Conservation (phyloP, 768 basidiomycete genomes). For the Amanita muscaria region DNA sequence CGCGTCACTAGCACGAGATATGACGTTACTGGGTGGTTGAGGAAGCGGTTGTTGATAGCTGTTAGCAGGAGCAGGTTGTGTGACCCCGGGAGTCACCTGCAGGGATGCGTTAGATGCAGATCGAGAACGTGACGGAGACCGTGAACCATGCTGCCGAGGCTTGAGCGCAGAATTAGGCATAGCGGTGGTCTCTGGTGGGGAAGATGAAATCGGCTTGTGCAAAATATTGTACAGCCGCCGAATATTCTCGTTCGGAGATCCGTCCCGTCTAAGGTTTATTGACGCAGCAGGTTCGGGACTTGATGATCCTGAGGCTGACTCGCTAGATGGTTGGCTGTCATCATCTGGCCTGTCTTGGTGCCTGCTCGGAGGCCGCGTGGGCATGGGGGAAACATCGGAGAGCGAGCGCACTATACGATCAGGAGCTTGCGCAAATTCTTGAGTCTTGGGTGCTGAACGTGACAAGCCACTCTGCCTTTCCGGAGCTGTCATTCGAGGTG, state of each 20-base stretch:
- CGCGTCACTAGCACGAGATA: constrained; percentile 44
- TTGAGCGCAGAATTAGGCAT: neutral
- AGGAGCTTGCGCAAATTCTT: neutral
- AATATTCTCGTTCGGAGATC: neutral
- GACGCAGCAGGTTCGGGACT: neutral
- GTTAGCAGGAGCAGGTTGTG: constrained; percentile 10
- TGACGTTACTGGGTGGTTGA: constrained; percentile 13
- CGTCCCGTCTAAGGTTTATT: neutral
- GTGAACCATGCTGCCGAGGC: neutral
- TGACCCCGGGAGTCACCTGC: constrained; percentile 14
- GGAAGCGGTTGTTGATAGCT: constrained; percentile 7
- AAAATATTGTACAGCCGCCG: constrained; percentile 7
- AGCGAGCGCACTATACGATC: constrained; percentile 1
- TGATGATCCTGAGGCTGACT: constrained; percentile 3
- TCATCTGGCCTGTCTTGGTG: neutral
- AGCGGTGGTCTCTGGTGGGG: neutral
- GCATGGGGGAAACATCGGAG: constrained; percentile 1
- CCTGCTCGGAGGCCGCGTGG: constrained; percentile 1
- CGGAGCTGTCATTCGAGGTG: neutral
- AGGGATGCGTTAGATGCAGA: constrained; percentile 15
- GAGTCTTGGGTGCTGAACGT: constrained; percentile 3
- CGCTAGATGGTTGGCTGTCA: neutral
- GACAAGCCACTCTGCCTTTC: constrained; percentile 2
- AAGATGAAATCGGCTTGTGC: constrained; percentile 6
- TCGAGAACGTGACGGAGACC: constrained; percentile 13